These are phyloP conservation scores for Naganishia liquefaciens DNA, from an alignment of 1,284 basidiomycete genomes.

Conservation along the genomic window DNA sequence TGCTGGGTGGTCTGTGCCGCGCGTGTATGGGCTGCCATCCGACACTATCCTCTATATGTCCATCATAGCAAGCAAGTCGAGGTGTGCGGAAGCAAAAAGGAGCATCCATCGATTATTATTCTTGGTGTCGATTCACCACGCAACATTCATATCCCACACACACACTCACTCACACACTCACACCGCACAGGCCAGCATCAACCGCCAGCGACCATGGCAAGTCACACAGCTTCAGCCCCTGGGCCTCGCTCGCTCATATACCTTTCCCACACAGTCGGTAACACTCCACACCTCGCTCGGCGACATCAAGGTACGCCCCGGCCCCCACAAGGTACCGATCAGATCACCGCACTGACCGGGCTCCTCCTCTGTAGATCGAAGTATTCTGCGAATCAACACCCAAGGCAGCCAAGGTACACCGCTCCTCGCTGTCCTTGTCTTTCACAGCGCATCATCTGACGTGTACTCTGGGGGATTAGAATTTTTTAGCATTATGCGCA, in stretches of 20 bases:
- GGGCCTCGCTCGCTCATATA: no score
- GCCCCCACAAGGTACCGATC: no score
- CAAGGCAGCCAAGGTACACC: constrained; percentile 78
- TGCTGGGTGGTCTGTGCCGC: no score
- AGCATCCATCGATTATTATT: no score
- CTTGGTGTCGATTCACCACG: no score
- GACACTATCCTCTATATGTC: no score
- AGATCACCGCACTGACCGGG: no score
- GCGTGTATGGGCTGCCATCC: no score
- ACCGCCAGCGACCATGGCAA: not conserved
- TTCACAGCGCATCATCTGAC: no score
- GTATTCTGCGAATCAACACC: constrained; percentile 96
- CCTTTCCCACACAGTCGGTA: constrained; percentile 66
- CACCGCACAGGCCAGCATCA: no score
- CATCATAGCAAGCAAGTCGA: not conserved
- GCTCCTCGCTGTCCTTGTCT: not conserved
- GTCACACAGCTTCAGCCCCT: not conserved
- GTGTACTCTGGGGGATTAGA: constrained; percentile 61
- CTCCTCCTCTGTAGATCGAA: constrained; percentile 70
- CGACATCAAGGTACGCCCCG: constrained; percentile 91
- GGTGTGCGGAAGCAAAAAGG: not conserved
- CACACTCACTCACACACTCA: no score
- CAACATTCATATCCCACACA: no score
- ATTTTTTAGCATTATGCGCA: constrained; percentile 91
- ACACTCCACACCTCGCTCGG: constrained; percentile 91